Percentiles rank a stretch among this genome's conserved stretches.
Evolutionary conservation across 208 protist species (phyloP).

Genomic region (Trypanosoma caninum): DNA sequence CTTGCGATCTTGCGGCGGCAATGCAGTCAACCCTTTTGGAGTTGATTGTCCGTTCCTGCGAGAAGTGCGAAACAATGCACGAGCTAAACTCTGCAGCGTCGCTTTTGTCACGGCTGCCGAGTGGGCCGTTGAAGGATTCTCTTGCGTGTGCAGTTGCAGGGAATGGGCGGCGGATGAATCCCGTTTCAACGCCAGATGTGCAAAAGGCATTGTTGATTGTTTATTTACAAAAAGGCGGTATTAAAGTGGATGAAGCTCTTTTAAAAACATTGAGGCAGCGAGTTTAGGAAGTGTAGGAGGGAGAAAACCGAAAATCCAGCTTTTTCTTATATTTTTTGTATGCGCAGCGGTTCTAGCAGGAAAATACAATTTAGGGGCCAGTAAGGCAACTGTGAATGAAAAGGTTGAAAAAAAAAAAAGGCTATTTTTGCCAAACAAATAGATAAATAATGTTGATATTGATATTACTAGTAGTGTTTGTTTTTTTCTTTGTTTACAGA

Average conservation of each 20-base stretch:
- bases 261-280: constrained; percentile 30
- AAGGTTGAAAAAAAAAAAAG: neutral
- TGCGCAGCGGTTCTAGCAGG: neutral
- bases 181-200: constrained; percentile 10
- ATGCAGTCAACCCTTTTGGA: constrained; percentile 45
- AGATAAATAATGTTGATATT: too few species aligned
- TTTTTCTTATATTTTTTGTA: neutral
- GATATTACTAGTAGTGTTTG: too few species aligned
- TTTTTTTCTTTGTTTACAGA: too few species aligned
- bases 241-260: constrained; percentile 34
- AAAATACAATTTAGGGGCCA: neutral
- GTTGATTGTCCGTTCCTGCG: constrained; percentile 23
- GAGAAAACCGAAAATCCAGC: neutral
- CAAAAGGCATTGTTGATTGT: constrained; percentile 73
- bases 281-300: neutral
- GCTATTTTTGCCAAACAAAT: too few species aligned
- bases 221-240: constrained; percentile 58
- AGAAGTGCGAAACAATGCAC: constrained; percentile 14
- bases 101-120: constrained; percentile 31
- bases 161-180: constrained; percentile 21
- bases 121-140: constrained; percentile 13
- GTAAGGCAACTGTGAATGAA: neutral
- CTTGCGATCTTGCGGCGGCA: constrained; percentile 12
- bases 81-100: constrained; percentile 46
- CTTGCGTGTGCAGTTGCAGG: constrained; percentile 26